Evolutionary conservation across 2,329 filamentous ascomycete genomes (phyloP).

Genomic region (Didymella pomorum): DNA sequence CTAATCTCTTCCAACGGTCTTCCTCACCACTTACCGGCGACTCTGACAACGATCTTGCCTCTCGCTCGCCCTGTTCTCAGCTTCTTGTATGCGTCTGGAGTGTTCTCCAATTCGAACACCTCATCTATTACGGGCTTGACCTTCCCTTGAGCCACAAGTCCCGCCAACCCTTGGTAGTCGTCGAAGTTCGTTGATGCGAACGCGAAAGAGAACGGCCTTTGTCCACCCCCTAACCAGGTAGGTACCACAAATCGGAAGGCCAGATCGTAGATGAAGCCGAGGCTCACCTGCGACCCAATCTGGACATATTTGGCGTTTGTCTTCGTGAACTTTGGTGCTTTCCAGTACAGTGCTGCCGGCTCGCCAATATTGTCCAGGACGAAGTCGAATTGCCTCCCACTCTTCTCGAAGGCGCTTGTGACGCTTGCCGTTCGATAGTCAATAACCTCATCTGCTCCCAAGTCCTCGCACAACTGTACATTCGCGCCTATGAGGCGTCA

Average conservation of each 20-base stretch:
- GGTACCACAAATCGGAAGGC: constrained; percentile 32
- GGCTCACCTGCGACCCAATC: constrained; percentile 30
- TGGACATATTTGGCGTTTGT: constrained; percentile 30
- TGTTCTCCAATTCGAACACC: constrained; percentile 62
- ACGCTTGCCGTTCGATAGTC: constrained; percentile 64
- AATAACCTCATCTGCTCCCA: constrained; percentile 69
- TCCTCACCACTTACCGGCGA: background rate
- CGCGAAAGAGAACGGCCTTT: constrained; percentile 52
- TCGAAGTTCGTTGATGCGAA: constrained; percentile 29
- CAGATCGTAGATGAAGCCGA: constrained; percentile 27
- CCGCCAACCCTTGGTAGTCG: constrained; percentile 53
- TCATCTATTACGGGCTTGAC: constrained; percentile 64
- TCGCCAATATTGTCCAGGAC: constrained; percentile 65
- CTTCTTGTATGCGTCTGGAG: constrained; percentile 62
- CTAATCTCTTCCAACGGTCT: background rate
- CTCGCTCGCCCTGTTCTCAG: constrained; percentile 62
- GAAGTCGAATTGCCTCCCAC: constrained; percentile 59
- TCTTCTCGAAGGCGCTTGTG: constrained; percentile 50
- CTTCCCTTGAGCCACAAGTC: constrained; percentile 64
- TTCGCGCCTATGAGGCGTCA: constrained; percentile 53
- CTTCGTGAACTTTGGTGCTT: constrained; percentile 28
- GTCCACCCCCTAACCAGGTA: constrained; percentile 58
- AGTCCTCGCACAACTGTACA: constrained; percentile 60
- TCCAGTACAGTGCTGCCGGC: constrained; percentile 29
- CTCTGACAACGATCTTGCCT: constrained; percentile 64